phyloP scores from a whole-genome alignment of 352 stramenopile species.

The Achlya hypogyna region DNA sequence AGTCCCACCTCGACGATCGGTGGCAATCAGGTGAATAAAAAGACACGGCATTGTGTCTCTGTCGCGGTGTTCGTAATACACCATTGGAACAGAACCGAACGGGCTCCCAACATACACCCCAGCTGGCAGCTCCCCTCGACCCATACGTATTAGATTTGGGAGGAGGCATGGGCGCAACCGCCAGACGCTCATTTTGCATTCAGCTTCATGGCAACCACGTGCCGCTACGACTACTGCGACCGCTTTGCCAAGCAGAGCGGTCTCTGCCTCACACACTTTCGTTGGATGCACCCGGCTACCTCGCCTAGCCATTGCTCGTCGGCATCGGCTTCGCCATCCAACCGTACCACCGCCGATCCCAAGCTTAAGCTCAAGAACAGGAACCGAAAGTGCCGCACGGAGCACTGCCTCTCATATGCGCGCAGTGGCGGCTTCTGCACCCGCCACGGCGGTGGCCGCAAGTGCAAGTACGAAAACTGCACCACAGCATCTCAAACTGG shows the following conservation, averaged over 20 bases:
- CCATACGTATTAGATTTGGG: not conserved
- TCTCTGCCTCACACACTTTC: constrained; percentile 9
- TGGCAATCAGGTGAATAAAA: not conserved
- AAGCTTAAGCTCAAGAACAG: constrained; percentile 21
- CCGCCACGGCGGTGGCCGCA: constrained; percentile 16
- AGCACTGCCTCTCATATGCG: constrained; percentile 15
- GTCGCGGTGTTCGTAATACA: not conserved
- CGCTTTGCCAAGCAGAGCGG: constrained; percentile 12
- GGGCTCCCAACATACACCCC: not conserved
- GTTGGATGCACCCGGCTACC: not conserved
- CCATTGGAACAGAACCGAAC: constrained; percentile 2
- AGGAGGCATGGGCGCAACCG: not conserved
- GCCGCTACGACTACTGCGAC: constrained; percentile 3
- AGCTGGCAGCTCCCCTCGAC: not conserved
- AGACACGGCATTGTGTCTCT: not conserved
- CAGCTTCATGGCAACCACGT: not conserved
- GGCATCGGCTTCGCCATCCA: not conserved
- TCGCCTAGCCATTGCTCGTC: not conserved
- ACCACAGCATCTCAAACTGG: constrained; percentile 18
- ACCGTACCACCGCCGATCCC: not conserved
- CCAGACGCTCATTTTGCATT: not conserved
- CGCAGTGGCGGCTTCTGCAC: constrained; percentile 21
- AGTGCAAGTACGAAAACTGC: constrained; percentile 19
- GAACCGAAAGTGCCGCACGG: constrained; percentile 20
- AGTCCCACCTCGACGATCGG: not conserved